Percentiles rank a stretch among this genome's conserved stretches.
These are phyloP conservation scores for Penicillium occitanis DNA, from an alignment of 2,329 filamentous ascomycete species.

Conservation along the genomic window DNA sequence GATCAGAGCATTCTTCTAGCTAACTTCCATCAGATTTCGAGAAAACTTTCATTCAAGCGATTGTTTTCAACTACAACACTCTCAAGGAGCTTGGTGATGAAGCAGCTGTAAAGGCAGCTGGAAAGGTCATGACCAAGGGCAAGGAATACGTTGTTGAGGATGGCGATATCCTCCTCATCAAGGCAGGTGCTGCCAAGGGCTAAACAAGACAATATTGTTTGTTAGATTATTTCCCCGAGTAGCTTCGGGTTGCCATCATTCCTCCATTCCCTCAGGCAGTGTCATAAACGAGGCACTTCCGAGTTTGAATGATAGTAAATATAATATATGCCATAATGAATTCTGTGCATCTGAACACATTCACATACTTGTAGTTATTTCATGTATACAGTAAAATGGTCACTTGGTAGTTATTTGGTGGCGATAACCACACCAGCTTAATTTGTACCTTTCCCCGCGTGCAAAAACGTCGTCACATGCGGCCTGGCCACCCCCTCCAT, in stretches of 20 bases:
- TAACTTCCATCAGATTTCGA: conserved; percentile 68
- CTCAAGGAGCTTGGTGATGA: conserved; percentile 89
- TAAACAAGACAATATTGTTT: conserved; percentile 26
- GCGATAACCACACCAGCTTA: background rate
- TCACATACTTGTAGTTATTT: background rate
- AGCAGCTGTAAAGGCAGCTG: conserved; percentile 82
- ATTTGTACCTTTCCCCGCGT: conserved; percentile 30
- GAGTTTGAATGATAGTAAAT: conserved; percentile 14
- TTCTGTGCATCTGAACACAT: background rate
- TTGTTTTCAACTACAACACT: conserved; percentile 84
- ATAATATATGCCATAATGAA: conserved; percentile 14
- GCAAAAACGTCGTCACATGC: conserved; percentile 17
- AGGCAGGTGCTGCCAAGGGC: conserved; percentile 57
- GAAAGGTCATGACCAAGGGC: conserved; percentile 97
- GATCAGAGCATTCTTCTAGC: background rate
- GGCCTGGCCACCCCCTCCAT: background rate
- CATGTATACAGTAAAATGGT: background rate
- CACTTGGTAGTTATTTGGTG: background rate
- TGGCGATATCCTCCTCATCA: conserved; percentile 74
- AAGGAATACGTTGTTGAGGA: conserved; percentile 76
- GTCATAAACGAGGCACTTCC: background rate
- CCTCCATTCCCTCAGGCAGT: background rate
- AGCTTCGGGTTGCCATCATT: background rate
- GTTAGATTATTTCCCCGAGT: background rate
- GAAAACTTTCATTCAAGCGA: conserved; percentile 97